phyloP scores from a whole-genome alignment of 441 rosid genomes.

The Adansonia gregorii region DNA sequence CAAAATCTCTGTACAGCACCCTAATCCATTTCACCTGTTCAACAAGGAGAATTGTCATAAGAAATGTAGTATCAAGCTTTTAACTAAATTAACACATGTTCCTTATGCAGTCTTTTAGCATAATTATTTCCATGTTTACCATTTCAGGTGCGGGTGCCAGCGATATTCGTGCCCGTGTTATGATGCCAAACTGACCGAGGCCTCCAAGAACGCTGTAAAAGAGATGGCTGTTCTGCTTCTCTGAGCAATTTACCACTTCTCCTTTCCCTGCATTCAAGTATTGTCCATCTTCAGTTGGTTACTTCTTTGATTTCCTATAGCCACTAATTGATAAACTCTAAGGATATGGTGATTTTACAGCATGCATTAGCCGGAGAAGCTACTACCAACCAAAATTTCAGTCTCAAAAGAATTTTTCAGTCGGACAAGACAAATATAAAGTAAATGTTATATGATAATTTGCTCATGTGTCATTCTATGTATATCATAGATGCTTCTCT shows the following conservation, averaged over 20 bases:
- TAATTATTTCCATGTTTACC: conserved; percentile 53
- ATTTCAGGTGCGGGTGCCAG: conserved; percentile 81
- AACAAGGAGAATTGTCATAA: conserved; percentile 26
- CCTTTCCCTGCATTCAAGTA: conserved; percentile 78
- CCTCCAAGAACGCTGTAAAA: conserved; percentile 95
- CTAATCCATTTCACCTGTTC: conserved; percentile 94
- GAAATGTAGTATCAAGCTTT: not conserved
- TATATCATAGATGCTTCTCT: conserved; percentile 18
- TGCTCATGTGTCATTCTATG: conserved; percentile 25
- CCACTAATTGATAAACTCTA: not conserved
- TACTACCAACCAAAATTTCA: conserved; percentile 22
- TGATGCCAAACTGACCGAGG: conserved; percentile 95
- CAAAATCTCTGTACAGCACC: conserved; percentile 78
- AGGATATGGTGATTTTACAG: conserved; percentile 18
- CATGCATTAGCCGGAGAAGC: conserved; percentile 27
- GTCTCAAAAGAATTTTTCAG: conserved; percentile 15
- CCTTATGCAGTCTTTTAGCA: not conserved
- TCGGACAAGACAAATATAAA: conserved; percentile 21
- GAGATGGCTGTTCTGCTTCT: conserved; percentile 78
- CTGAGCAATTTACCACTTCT: conserved; percentile 75
- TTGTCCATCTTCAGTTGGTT: conserved; percentile 7
- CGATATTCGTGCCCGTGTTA: conserved; percentile 86
- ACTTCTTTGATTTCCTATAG: not conserved
- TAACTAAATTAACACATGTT: not conserved
- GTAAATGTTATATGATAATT: not conserved